Percentiles rank a stretch among this genome's conserved stretches.
Evolutionary conservation across 345 rosid species (phyloP).

Genomic region (Pugionium cornutum): DNA sequence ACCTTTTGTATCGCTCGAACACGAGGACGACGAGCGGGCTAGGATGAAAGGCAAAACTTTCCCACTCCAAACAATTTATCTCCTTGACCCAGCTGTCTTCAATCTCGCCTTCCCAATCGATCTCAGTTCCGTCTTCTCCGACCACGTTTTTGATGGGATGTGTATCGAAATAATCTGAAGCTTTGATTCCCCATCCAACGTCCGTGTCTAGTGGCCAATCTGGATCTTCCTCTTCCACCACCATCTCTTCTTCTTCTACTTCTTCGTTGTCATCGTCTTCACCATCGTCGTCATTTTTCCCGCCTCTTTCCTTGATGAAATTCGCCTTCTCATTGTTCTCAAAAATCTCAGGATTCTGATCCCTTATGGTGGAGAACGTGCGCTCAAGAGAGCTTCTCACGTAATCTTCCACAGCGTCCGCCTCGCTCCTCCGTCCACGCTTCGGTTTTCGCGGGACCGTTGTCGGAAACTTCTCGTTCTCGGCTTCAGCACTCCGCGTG

Average conservation of each 20-base stretch:
- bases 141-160: constrained; percentile 76
- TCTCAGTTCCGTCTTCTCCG: constrained; percentile 76
- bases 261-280: constrained; percentile 33
- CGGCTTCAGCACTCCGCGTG: constrained; percentile 23
- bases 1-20: constrained; percentile 81
- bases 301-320: constrained; percentile 55
- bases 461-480: constrained; percentile 40
- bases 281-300: not conserved
- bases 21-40: constrained; percentile 77
- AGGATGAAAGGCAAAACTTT: constrained; percentile 85
- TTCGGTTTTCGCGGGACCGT: constrained; percentile 58
- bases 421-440: constrained; percentile 80
- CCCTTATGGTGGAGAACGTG: constrained; percentile 65
- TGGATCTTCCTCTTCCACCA: constrained; percentile 78
- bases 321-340: constrained; percentile 46
- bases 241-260: constrained; percentile 48
- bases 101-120: constrained; percentile 92
- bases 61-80: constrained; percentile 91
- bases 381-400: constrained; percentile 63
- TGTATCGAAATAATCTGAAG: constrained; percentile 87
- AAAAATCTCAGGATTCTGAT: constrained; percentile 54
- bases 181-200: constrained; percentile 91
- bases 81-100: constrained; percentile 85
- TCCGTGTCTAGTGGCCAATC: constrained; percentile 96
- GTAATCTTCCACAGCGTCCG: constrained; percentile 79